phyloP scores from a whole-genome alignment of 2,329 filamentous ascomycete genomes.

The Trichoderma semiorbis region DNA sequence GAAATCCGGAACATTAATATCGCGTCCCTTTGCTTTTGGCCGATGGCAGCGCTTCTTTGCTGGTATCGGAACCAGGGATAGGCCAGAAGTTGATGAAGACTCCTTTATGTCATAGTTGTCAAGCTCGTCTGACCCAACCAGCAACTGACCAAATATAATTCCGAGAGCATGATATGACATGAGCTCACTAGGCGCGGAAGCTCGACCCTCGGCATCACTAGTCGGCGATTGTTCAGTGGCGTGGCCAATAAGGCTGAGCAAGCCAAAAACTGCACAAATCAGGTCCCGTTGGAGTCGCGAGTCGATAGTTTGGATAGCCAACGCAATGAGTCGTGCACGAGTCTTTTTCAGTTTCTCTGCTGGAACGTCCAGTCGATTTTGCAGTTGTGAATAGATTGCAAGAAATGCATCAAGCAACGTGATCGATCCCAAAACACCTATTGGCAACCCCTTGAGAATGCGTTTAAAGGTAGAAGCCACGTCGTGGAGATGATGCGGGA shows the following conservation, averaged over 20 bases:
- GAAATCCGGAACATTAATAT: slow-evolving; percentile 33
- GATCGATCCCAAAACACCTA: slow-evolving; percentile 63
- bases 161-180: slow-evolving; percentile 64
- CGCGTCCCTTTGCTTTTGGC: slow-evolving; percentile 22
- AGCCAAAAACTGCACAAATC: slow-evolving; percentile 64
- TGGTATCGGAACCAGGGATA: slow-evolving; percentile 42
- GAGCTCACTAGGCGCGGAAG: slow-evolving; percentile 53
- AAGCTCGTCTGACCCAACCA: slow-evolving; percentile 54
- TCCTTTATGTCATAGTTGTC: slow-evolving; percentile 48
- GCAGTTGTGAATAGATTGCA: slow-evolving; percentile 55
- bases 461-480: slow-evolving; percentile 66
- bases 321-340: slow-evolving; percentile 61
- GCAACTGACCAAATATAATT: slow-evolving; percentile 62
- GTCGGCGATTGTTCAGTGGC: slow-evolving; percentile 51
- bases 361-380: slow-evolving; percentile 48
- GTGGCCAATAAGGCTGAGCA: slow-evolving; percentile 59
- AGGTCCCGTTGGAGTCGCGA: slow-evolving; percentile 60
- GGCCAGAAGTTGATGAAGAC: slow-evolving; percentile 39
- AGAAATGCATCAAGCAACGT: slow-evolving; percentile 60
- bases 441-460: slow-evolving; percentile 59
- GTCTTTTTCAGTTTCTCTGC: slow-evolving; percentile 54
- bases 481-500: slow-evolving; percentile 59
- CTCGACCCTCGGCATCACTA: slow-evolving; percentile 49
- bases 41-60: slow-evolving; percentile 37
- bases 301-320: slow-evolving; percentile 57